Base-by-base conservation (phyloP, 2,329 filamentous ascomycete species). In the Arthrobotrys pseudoclavata region DNA sequence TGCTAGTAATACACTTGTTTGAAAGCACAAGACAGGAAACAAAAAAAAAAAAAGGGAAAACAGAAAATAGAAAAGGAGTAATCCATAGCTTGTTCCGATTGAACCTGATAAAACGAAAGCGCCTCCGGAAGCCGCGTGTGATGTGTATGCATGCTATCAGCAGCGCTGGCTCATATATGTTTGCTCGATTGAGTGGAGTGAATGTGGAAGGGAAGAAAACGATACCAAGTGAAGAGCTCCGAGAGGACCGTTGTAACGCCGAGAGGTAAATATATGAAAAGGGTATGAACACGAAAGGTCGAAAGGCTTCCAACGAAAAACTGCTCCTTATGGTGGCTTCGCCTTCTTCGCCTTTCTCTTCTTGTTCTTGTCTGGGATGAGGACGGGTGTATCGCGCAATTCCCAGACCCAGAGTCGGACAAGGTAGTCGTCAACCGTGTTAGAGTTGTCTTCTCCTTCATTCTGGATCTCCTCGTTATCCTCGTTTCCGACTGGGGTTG, bases 391-490 rank as follows among this genome's bases (percentile, higher is more conserved):
- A 72, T 87, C 85, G 71, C 83, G 84, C 80, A 87, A 82, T 78
- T 87, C 85, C 85, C 86, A 89, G 53, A 87, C 87, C 89, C 94
- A 92, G 69, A 88, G 88, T 40, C 85, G 85, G 62, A 96, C 84
- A 87, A 96, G 91, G 82, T 91, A 93, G 63, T 93, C 90, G 82
- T 95, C 92, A 70, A 94, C 88, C 47, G 88, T 89, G 63, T 85
- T 84, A 74, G 91, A 86, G 67, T 82, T 85, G 45, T 85, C 86
- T 53, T 86, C 84, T 18, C 80, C 81, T 22, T 80, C 81, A 15
- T 69, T 79, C 47, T 79, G 80, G 13, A 61, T 80, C 34, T 79
- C 80, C 34, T 79, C 80, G 22, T 80, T 79, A 9, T 78, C 79
- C 10, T 79, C 69, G 31, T 15, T 53, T 34, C n/a, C 69, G 6